Base-by-base conservation (phyloP, 768 basidiomycete species). In the Trametes maxima region DNA sequence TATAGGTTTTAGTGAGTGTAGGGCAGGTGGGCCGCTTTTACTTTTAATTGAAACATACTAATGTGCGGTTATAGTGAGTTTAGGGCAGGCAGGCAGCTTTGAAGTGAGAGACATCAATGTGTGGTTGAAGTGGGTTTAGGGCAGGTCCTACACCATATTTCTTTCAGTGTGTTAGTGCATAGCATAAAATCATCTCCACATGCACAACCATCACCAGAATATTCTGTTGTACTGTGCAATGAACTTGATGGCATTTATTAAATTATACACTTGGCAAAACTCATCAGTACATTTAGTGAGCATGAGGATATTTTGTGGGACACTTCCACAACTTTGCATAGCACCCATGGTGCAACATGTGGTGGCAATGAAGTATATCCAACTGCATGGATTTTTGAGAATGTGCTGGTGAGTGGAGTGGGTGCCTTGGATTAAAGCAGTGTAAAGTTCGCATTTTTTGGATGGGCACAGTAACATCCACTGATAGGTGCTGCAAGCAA, bases 111-210 rank as follows among this genome's bases (percentile, higher is more conserved):
- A 16, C 3, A 22, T 22, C 24, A 46, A 6, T 46, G 5, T 47
- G 46, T 11, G 3, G 22, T 25, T 47, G 46, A 19, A 44, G 5
- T 17, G 16, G 16, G 28, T 33, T 28, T 21, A 44, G 53, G 36
- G 42, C 42, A 39, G 24, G 42, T 10, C 25, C 19, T 12, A 5
- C 3, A 2, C 69, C 22, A 63, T 25, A 16, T 21, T 17, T 21
- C 56, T 69, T 4, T 57, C 44, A 13, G 59, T 64, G 35, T 54
- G 53, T 7, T 52, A 44, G 7, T 48, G 52, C 2, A 67, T 69
- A 42, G 39, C 5, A 1, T 70, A 50, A 12, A n/a, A n/a, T n/a
- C n/a, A n/a, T n/a, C n/a, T 44, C 14, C 8, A 3, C 28, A 3
- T 33, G 28, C 28, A 33, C 3, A 8, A 33, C 28, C n/a, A n/a